phyloP scores from a whole-genome alignment of 106 monocot species.

The Acanthochlamys bracteata region DNA sequence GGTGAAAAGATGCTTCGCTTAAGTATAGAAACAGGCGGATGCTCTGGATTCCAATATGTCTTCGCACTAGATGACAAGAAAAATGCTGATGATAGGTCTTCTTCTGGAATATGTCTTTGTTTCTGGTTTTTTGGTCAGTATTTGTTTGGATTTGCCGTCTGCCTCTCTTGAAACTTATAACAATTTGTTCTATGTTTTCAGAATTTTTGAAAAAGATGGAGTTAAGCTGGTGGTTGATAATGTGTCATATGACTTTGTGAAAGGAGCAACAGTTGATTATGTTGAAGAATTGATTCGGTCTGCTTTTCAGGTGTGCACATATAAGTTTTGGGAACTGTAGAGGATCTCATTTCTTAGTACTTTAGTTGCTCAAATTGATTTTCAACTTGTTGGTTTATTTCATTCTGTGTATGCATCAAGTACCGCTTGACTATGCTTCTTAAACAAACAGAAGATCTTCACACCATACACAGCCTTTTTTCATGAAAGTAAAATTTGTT shows the following conservation, averaged over 20 bases:
- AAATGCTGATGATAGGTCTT: constrained; percentile 79
- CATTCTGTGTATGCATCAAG: too few relatives aligned
- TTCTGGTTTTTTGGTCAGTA: not conserved
- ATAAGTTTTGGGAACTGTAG: too few relatives aligned
- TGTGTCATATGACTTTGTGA: constrained; percentile 94
- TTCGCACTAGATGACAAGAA: constrained; percentile 69
- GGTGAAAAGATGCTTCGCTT: constrained; percentile 81
- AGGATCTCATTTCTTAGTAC: too few relatives aligned
- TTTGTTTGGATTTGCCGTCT: not conserved
- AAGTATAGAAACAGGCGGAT: constrained; percentile 92
- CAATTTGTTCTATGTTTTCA: constrained; percentile 17
- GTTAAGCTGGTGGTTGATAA: constrained; percentile 81
- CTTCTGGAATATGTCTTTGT: not conserved
- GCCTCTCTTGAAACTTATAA: not conserved
- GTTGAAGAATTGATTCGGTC: constrained; percentile 71
- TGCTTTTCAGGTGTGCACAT: constrained; percentile 6
- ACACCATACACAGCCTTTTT: too few relatives aligned
- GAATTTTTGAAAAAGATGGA: constrained; percentile 90
- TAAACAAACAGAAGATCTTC: too few relatives aligned
- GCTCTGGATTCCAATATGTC: constrained; percentile 96
- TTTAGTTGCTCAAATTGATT: too few relatives aligned
- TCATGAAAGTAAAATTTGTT: too few relatives aligned
- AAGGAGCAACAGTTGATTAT: constrained; percentile 93
- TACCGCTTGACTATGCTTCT: too few relatives aligned
- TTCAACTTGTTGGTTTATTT: too few relatives aligned